Percentiles rank a stretch among this genome's conserved stretches.
These are phyloP conservation scores for Irpex rosettiformis DNA, from an alignment of 1,284 basidiomycete genomes.

Conservation along the genomic window DNA sequence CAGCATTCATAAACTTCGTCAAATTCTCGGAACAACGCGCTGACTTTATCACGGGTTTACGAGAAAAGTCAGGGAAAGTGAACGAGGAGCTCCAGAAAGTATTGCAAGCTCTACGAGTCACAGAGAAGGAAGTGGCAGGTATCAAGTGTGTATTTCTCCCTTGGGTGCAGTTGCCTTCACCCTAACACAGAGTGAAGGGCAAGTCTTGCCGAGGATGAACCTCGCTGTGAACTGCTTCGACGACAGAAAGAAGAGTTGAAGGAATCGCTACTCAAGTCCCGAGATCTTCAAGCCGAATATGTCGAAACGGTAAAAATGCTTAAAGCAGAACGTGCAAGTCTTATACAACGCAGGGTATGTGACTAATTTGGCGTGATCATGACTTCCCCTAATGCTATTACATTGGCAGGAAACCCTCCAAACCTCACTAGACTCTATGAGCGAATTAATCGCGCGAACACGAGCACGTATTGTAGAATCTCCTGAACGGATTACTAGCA, in stretches of 20 bases:
- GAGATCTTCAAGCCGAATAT: constrained; percentile 58
- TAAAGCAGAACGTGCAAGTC: constrained; percentile 60
- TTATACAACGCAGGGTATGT: constrained; percentile 55
- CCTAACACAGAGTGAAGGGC: constrained; percentile 38
- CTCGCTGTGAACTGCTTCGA: constrained; percentile 58
- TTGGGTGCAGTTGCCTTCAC: neutral
- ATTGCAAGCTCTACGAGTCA: constrained; percentile 44
- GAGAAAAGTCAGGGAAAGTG: constrained; percentile 53
- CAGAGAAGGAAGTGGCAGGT: constrained; percentile 51
- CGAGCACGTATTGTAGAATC: constrained; percentile 80
- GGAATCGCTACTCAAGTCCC: constrained; percentile 61
- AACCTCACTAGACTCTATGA: constrained; percentile 50
- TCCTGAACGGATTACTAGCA: constrained; percentile 80
- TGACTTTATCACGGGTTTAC: constrained; percentile 55
- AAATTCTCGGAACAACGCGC: constrained; percentile 81
- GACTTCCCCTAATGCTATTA: neutral
- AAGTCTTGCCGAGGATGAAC: constrained; percentile 69
- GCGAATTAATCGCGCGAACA: constrained; percentile 58
- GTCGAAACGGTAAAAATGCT: constrained; percentile 61
- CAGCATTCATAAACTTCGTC: constrained; percentile 90
- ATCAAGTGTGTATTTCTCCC: constrained; percentile 52
- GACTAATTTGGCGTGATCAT: too few species aligned
- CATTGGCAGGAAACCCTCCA: constrained; percentile 51
- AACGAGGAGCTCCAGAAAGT: constrained; percentile 55
- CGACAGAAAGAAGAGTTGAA: constrained; percentile 61